Percentiles rank a stretch among this genome's conserved stretches.
Evolutionary conservation across 2,329 filamentous ascomycete species (phyloP).

Genomic region (Diaporthe sp.): DNA sequence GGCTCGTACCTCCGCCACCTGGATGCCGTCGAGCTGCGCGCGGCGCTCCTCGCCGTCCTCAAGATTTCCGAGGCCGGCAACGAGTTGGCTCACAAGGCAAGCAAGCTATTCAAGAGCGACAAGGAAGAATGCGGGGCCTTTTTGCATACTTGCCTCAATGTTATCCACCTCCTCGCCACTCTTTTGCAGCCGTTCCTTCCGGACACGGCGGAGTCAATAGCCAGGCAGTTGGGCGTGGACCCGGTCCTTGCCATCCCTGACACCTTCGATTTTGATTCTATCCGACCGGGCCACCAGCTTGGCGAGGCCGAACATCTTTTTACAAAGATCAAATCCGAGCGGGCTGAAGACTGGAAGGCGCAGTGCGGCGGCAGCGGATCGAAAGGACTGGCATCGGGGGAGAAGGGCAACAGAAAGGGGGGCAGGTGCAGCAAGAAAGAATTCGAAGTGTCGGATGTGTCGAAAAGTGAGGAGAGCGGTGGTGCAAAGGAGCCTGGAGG

Average conservation of each 20-base stretch:
- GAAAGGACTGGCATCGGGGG: not conserved
- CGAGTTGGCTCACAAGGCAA: not conserved
- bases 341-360: not conserved
- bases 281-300: not conserved
- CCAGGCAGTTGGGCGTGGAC: conserved; percentile 3
- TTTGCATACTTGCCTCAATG: not conserved
- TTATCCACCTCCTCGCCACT: conserved; percentile 1
- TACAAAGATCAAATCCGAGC: not conserved
- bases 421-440: too few relatives aligned
- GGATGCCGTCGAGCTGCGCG: conserved; percentile 6
- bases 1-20: not conserved
- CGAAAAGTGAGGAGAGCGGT: not conserved
- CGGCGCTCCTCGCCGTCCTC: not conserved
- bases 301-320: not conserved
- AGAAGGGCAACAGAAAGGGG: not conserved
- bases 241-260: not conserved
- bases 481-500: not conserved
- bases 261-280: not conserved
- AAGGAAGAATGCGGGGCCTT: not conserved
- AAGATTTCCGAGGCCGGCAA: conserved; percentile 1
- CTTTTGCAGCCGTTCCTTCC: conserved; percentile 14
- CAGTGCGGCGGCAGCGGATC: not conserved
- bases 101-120: not conserved
- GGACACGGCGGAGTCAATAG: conserved; percentile 13
- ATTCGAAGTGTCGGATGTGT: too few relatives aligned